phyloP scores from a whole-genome alignment of 2,329 filamentous ascomycete genomes.

The Beauveria australis region DNA sequence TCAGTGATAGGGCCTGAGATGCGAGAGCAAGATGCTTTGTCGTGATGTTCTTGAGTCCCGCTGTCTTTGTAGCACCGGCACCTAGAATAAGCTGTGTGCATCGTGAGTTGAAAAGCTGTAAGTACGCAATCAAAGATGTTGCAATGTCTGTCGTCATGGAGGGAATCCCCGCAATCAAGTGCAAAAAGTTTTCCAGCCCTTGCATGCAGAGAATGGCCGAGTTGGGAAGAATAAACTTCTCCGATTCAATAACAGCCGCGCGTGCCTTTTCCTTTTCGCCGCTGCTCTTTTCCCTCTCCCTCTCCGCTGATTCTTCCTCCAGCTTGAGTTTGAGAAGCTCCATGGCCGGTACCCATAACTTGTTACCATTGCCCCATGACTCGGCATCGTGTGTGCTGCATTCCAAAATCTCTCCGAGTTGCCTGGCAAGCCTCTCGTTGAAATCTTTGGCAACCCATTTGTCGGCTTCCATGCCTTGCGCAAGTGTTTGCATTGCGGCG shows the following conservation, averaged over 20 bases:
- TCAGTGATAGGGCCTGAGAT: slow-evolving; percentile 80
- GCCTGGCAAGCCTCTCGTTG: slow-evolving; percentile 47
- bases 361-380: slow-evolving; percentile 55
- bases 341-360: slow-evolving; percentile 46
- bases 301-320: slow-evolving; percentile 27
- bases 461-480: slow-evolving; percentile 70
- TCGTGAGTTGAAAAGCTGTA: slow-evolving; percentile 91
- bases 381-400: slow-evolving; percentile 63
- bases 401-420: slow-evolving; percentile 58
- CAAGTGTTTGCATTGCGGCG: slow-evolving; percentile 63
- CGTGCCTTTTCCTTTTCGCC: slow-evolving; percentile 55
- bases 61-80: slow-evolving; percentile 80
- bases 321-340: slow-evolving; percentile 28
- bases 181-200: slow-evolving; percentile 75
- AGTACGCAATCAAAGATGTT: slow-evolving; percentile 69
- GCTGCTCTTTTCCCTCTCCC: background rate
- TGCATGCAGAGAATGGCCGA: slow-evolving; percentile 75
- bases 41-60: slow-evolving; percentile 90
- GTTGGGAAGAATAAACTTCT: slow-evolving; percentile 76
- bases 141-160: slow-evolving; percentile 83
- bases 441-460: slow-evolving; percentile 76
- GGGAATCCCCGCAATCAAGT: slow-evolving; percentile 75
- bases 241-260: slow-evolving; percentile 71
- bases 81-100: slow-evolving; percentile 95
- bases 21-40: slow-evolving; percentile 91